These are phyloP conservation scores for Saitozyma podzolica DNA, from an alignment of 768 basidiomycete species.

Conservation along the genomic window DNA sequence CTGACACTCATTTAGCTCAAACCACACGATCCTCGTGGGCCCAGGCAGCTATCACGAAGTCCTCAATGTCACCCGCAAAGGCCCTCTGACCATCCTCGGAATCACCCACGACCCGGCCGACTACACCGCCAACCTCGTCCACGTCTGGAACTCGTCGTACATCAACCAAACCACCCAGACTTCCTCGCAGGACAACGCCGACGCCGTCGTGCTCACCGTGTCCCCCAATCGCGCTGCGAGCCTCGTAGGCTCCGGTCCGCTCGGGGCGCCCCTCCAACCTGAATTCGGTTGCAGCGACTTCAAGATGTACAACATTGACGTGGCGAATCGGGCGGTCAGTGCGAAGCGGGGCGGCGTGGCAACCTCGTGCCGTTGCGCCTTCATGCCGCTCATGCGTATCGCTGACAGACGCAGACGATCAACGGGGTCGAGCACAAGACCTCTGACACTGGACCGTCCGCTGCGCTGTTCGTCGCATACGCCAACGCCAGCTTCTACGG, in stretches of 20 bases:
- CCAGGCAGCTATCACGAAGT: constrained; percentile 65
- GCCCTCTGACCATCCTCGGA: constrained; percentile 63
- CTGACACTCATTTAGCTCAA: constrained; percentile 52
- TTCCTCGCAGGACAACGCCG: constrained; percentile 58
- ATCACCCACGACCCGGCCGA: constrained; percentile 5
- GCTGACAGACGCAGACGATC: no score
- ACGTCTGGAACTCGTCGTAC: constrained; percentile 21
- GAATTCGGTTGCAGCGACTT: constrained; percentile 63
- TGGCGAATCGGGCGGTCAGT: constrained; percentile 67
- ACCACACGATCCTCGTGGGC: constrained; percentile 59
- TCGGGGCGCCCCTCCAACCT: constrained; percentile 60
- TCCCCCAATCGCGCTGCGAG: constrained; percentile 63
- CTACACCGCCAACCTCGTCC: constrained; percentile 12
- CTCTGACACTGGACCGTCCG: constrained; percentile 59
- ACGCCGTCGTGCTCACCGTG: constrained; percentile 63
- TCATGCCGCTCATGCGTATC: no score
- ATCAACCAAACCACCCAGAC: constrained; percentile 31
- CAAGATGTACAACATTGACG: constrained; percentile 67
- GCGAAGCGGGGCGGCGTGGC: background rate
- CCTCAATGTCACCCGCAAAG: constrained; percentile 61
- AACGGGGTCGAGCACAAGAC: constrained; percentile 13
- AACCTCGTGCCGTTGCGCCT: background rate
- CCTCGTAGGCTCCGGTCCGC: constrained; percentile 64
- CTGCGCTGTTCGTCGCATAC: constrained; percentile 65
- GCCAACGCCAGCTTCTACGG: constrained; percentile 70